Conservation (phyloP, 2,329 filamentous ascomycete species). For the Hypoxylon sp. region DNA sequence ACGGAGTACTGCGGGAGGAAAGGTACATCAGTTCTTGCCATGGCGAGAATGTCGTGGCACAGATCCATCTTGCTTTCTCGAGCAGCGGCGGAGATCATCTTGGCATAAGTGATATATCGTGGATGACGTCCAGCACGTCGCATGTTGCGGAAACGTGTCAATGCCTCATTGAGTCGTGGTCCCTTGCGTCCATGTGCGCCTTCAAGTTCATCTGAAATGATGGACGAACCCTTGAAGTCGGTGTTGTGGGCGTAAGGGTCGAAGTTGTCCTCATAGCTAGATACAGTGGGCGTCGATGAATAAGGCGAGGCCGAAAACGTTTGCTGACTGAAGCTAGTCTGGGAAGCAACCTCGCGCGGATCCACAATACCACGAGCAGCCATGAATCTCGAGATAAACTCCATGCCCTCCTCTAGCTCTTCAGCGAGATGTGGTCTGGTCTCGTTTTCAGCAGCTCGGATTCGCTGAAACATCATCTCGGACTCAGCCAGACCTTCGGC, state of each 20-base stretch:
- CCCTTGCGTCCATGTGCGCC: conserved; percentile 80
- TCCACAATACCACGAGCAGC: conserved; percentile 67
- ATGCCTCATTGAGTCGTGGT: conserved; percentile 82
- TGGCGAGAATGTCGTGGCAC: conserved; percentile 87
- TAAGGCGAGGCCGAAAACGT: conserved; percentile 67
- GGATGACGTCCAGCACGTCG: conserved; percentile 92
- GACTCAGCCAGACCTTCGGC: conserved; percentile 85
- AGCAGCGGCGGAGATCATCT: conserved; percentile 91
- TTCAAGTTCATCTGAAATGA: conserved; percentile 92
- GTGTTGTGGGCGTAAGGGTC: conserved; percentile 93
- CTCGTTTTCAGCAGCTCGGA: conserved; percentile 73
- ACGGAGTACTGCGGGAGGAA: conserved; percentile 85
- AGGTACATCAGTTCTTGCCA: conserved; percentile 91
- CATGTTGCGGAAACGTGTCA: conserved; percentile 91
- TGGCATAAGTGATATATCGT: conserved; percentile 96
- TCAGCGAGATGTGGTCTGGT: conserved; percentile 73
- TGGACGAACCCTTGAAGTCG: conserved; percentile 92
- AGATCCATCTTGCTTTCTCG: conserved; percentile 86
- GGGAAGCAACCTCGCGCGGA: conserved; percentile 67
- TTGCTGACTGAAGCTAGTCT: conserved; percentile 62
- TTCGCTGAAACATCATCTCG: conserved; percentile 88
- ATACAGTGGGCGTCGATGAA: conserved; percentile 68
- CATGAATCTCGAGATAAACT: conserved; percentile 76
- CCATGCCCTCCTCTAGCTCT: conserved; percentile 88
- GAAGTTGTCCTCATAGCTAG: conserved; percentile 83